A percentile compares a stretch with the other conserved stretches of the same genome.
Evolutionary conservation across 345 rosid species (phyloP).

Genomic region (Salix exigua): DNA sequence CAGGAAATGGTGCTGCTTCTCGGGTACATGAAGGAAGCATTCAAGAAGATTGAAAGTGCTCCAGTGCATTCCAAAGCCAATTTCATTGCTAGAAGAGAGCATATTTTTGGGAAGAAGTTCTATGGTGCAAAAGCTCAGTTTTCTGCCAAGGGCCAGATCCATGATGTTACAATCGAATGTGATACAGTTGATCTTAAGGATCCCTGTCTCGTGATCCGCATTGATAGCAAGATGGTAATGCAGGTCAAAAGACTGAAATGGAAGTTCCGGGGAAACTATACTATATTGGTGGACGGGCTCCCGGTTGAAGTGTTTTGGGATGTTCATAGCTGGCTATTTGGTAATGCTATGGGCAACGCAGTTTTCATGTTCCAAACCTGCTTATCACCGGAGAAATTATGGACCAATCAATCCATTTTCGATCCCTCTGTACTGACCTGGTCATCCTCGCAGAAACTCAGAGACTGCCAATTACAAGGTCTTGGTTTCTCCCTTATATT

Average conservation of each 20-base stretch:
- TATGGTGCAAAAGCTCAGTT: slow-evolving; percentile 75
- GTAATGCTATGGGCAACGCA: slow-evolving; percentile 63
- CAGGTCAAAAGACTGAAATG: slow-evolving; percentile 79
- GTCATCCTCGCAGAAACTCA: slow-evolving; percentile 45
- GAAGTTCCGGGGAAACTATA: slow-evolving; percentile 91
- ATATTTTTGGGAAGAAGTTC: slow-evolving; percentile 74
- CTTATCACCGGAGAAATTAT: slow-evolving; percentile 40
- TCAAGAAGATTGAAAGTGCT: slow-evolving; percentile 49
- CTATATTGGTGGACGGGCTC: slow-evolving; percentile 75
- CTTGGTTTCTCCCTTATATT: slow-evolving; percentile 63
- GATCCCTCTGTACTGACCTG: slow-evolving; percentile 37
- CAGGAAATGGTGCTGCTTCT: slow-evolving; percentile 60
- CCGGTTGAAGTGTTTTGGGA: slow-evolving; percentile 93
- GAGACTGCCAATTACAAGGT: slow-evolving; percentile 55
- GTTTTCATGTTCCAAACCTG: slow-evolving; percentile 89
- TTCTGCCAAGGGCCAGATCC: slow-evolving; percentile 52
- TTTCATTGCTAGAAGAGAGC: slow-evolving; percentile 68
- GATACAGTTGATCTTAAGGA: slow-evolving; percentile 56
- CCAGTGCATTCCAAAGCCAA: slow-evolving; percentile 40
- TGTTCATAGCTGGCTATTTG: slow-evolving; percentile 92
- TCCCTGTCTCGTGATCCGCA: slow-evolving; percentile 71
- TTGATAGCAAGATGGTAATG: slow-evolving; percentile 69
- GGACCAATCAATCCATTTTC: slow-evolving; percentile 37
- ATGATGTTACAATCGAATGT: slow-evolving; percentile 76
- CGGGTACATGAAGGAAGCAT: slow-evolving; percentile 84